Evolutionary conservation across 2,329 filamentous ascomycete species (phyloP).

Genomic region (Polychaeton citri): DNA sequence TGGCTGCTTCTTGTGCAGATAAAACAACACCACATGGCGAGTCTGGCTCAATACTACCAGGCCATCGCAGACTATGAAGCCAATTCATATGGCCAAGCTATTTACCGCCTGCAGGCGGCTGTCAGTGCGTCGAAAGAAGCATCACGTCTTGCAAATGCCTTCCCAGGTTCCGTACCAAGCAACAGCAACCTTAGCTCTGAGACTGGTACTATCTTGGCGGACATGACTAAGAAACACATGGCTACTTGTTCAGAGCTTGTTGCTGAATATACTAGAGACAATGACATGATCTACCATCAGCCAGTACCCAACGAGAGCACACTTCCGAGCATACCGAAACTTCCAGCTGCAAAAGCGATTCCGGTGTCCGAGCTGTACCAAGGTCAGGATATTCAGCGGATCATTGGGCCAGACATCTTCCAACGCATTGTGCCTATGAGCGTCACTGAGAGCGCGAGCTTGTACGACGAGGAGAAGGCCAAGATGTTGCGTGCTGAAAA

Average conservation of each 20-base stretch:
- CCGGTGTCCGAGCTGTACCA: conserved; percentile 94
- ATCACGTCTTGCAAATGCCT: conserved; percentile 58
- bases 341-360: conserved; percentile 92
- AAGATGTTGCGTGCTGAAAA: conserved; percentile 89
- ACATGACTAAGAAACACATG: conserved; percentile 72
- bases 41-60: conserved; percentile 86
- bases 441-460: conserved; percentile 88
- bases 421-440: conserved; percentile 92
- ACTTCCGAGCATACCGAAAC: conserved; percentile 68
- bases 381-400: conserved; percentile 90
- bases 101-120: conserved; percentile 69
- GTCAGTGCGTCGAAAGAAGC: conserved; percentile 70
- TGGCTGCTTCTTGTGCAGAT: conserved; percentile 74
- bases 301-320: conserved; percentile 75
- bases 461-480: conserved; percentile 97
- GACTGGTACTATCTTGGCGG: conserved; percentile 58
- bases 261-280: conserved; percentile 68
- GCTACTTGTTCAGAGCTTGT: conserved; percentile 71
- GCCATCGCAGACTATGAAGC: conserved; percentile 81
- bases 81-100: conserved; percentile 72
- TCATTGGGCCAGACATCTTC: conserved; percentile 94
- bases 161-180: conserved; percentile 65
- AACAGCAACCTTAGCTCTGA: conserved; percentile 77
- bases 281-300: conserved; percentile 97
- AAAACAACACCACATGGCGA: conserved; percentile 72